These are phyloP conservation scores for Fusarium dimerum DNA, from an alignment of 2,329 filamentous ascomycete species.

Conservation along the genomic window DNA sequence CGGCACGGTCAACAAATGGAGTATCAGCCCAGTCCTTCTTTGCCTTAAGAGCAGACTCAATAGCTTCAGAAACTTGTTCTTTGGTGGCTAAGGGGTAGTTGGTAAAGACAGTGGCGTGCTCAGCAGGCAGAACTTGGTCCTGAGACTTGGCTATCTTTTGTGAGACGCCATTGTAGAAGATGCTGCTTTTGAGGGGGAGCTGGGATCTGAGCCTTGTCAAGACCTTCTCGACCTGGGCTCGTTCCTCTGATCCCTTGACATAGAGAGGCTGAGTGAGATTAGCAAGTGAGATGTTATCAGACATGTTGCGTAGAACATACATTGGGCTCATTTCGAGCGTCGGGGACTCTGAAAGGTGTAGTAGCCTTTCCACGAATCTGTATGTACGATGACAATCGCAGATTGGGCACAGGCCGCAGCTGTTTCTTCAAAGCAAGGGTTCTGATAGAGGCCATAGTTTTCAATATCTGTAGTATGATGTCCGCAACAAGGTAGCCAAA, in stretches of 20 bases:
- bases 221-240: slow-evolving; percentile 31
- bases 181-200: slow-evolving; percentile 33
- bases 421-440: slow-evolving; percentile 21
- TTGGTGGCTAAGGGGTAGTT: slow-evolving; percentile 35
- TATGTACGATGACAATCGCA: slow-evolving; percentile 10
- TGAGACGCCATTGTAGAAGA: slow-evolving; percentile 33
- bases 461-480: background rate
- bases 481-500: background rate
- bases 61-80: slow-evolving; percentile 54
- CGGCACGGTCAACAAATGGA: slow-evolving; percentile 87
- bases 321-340: slow-evolving; percentile 35
- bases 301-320: slow-evolving; percentile 15
- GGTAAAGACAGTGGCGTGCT: slow-evolving; percentile 37
- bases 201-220: slow-evolving; percentile 32
- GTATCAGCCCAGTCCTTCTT: slow-evolving; percentile 82
- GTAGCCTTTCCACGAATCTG: slow-evolving; percentile 29
- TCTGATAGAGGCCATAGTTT: slow-evolving; percentile 7
- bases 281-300: background rate
- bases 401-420: slow-evolving; percentile 13
- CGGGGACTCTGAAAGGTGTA: slow-evolving; percentile 34
- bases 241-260: slow-evolving; percentile 32
- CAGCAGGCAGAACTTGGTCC: slow-evolving; percentile 37
- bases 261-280: slow-evolving; percentile 29
- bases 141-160: slow-evolving; percentile 29
- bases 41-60: slow-evolving; percentile 79